Evolutionary conservation across 208 protist species (phyloP).

Genomic region (Leishmania major): DNA sequence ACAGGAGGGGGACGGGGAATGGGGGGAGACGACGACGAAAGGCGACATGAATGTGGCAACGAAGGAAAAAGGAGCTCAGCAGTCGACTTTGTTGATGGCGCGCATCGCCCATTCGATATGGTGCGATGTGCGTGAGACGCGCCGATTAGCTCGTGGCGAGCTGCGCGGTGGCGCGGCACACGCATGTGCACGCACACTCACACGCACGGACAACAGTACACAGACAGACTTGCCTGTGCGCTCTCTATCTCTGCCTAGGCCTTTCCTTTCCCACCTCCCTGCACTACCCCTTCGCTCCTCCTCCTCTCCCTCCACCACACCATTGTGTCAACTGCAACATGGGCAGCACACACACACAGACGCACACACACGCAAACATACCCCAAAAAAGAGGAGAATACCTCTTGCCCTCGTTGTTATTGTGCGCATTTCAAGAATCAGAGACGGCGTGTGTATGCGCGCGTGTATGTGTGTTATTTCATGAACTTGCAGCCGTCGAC

Average conservation of each 20-base stretch:
- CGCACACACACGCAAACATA: conserved; percentile 10
- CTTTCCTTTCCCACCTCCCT: neutral
- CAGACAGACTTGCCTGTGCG: neutral
- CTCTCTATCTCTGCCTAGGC: neutral
- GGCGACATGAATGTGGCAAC: too few species aligned
- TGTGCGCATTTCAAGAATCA: neutral
- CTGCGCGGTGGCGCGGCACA: neutral
- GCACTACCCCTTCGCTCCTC: neutral
- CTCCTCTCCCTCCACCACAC: neutral
- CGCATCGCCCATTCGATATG: too few species aligned
- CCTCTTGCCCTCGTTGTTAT: neutral
- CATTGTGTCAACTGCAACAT: neutral
- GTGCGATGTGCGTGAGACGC: too few species aligned
- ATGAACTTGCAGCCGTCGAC: neutral
- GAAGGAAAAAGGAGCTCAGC: too few species aligned
- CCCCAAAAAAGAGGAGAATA: neutral
- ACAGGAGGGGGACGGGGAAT: too few species aligned
- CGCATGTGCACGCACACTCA: neutral
- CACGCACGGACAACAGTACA: neutral
- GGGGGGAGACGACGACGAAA: too few species aligned
- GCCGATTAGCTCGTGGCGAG: too few species aligned
- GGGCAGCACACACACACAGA: conserved; percentile 6
- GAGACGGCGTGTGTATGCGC: neutral
- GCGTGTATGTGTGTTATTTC: neutral
- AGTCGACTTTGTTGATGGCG: too few species aligned